phyloP scores from a whole-genome alignment of 2,329 filamentous ascomycete genomes.

The Cephalotrichum gorgonifer region DNA sequence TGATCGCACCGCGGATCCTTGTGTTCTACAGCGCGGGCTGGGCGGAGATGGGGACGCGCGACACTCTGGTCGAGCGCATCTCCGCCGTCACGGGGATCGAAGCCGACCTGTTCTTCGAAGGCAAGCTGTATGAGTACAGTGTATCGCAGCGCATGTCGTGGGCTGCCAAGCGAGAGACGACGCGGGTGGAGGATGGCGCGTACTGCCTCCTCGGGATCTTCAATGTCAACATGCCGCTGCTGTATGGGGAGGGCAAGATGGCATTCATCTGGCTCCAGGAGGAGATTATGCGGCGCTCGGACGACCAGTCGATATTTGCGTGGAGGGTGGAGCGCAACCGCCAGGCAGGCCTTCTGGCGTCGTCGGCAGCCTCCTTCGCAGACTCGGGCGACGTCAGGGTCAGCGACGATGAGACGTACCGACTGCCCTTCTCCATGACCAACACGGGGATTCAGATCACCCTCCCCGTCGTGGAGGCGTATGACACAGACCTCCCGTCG shows the following conservation, averaged over 20 bases:
- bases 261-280: constrained; percentile 13
- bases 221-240: constrained; percentile 15
- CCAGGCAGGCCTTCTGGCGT: not conserved
- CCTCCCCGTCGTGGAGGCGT: not conserved
- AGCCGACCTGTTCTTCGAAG: not conserved
- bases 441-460: constrained; percentile 5
- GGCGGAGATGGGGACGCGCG: constrained; percentile 14
- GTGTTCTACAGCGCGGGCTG: constrained; percentile 19
- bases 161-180: constrained; percentile 13
- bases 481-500: not conserved
- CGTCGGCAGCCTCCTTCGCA: not conserved
- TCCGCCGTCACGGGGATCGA: constrained; percentile 8
- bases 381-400: not conserved
- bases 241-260: constrained; percentile 11
- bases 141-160: constrained; percentile 14
- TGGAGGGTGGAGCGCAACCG: constrained; percentile 7
- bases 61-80: constrained; percentile 3
- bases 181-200: constrained; percentile 13
- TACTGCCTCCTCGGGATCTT: constrained; percentile 16
- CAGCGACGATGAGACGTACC: not conserved
- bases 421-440: constrained; percentile 2
- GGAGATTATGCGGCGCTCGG: constrained; percentile 10
- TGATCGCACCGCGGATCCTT: constrained; percentile 34
- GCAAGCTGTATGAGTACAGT: constrained; percentile 5
- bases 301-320: constrained; percentile 14